phyloP scores from a whole-genome alignment of 75 land plant species.

The Isoetes taiwanensis region DNA sequence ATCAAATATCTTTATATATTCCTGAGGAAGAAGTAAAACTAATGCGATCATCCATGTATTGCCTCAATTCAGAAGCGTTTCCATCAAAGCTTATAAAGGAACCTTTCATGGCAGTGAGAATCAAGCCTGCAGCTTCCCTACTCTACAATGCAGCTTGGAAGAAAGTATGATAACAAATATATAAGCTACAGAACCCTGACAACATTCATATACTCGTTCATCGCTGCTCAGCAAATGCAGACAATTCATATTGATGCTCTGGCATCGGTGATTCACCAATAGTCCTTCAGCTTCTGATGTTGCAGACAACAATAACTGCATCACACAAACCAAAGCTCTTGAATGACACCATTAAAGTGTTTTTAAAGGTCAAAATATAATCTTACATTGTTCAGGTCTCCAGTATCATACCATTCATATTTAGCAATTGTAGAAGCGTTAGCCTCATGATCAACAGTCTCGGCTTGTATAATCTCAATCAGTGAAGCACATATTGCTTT shows the following conservation, averaged over 20 bases:
- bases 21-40: too few relatives aligned
- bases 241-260: conserved; percentile 46
- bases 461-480: conserved; percentile 23
- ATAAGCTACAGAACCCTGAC: background rate
- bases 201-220: background rate
- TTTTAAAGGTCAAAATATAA: background rate
- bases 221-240: conserved; percentile 54
- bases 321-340: background rate
- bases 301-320: conserved; percentile 51
- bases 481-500: conserved; percentile 49
- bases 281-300: conserved; percentile 59
- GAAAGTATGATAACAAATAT: background rate
- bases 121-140: conserved; percentile 50
- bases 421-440: too few relatives aligned
- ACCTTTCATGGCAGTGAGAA: conserved; percentile 37
- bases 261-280: conserved; percentile 39
- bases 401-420: conserved; percentile 49
- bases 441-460: too few relatives aligned
- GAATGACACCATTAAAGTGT: background rate
- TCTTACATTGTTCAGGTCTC: conserved; percentile 61
- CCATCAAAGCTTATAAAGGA: conserved; percentile 47
- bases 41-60: conserved; percentile 40
- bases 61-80: conserved; percentile 47
- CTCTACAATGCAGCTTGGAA: conserved; percentile 49
- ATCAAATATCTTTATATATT: too few relatives aligned